Percentiles rank a stretch among this genome's conserved stretches.
These are phyloP conservation scores for Populus hybrid DNA, from an alignment of 441 rosid species.

Conservation along the genomic window DNA sequence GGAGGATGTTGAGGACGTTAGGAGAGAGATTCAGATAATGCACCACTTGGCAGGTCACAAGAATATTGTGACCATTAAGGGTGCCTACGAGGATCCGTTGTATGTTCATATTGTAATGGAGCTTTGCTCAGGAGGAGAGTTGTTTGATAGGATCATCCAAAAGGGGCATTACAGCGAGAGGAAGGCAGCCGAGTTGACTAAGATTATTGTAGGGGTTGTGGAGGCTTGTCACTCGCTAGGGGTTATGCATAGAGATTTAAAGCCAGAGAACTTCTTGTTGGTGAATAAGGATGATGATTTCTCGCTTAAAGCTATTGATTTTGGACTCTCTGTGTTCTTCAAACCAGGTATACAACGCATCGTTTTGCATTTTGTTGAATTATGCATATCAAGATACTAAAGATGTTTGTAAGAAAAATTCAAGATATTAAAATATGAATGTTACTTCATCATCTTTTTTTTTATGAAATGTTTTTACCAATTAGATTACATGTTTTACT, in stretches of 20 bases:
- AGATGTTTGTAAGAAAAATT: not conserved
- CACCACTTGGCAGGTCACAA: slow-evolving; percentile 97
- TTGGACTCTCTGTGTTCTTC: slow-evolving; percentile 96
- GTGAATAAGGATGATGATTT: slow-evolving; percentile 96
- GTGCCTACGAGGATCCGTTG: slow-evolving; percentile 86
- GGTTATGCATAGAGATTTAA: too few relatives aligned
- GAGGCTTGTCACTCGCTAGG: slow-evolving; percentile 93
- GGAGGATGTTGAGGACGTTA: slow-evolving; percentile 94
- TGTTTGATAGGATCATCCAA: slow-evolving; percentile 90
- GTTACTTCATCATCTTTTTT: not conserved
- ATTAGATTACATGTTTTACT: not conserved
- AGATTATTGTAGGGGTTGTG: slow-evolving; percentile 87
- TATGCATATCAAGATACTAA: not conserved
- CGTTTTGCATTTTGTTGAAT: not conserved
- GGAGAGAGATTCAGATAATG: slow-evolving; percentile 99
- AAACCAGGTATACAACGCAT: slow-evolving; percentile 63
- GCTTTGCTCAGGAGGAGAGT: slow-evolving; percentile 89
- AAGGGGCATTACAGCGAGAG: slow-evolving; percentile 95
- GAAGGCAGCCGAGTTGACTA: slow-evolving; percentile 90
- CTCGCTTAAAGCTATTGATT: slow-evolving; percentile 96
- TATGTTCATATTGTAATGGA: slow-evolving; percentile 96
- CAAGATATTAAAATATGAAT: not conserved
- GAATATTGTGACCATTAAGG: slow-evolving; percentile 88
- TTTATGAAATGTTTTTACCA: not conserved
- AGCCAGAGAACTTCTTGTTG: slow-evolving; percentile 95